phyloP scores from a whole-genome alignment of 2,329 filamentous ascomycete species.

The Spiromastix sp. region DNA sequence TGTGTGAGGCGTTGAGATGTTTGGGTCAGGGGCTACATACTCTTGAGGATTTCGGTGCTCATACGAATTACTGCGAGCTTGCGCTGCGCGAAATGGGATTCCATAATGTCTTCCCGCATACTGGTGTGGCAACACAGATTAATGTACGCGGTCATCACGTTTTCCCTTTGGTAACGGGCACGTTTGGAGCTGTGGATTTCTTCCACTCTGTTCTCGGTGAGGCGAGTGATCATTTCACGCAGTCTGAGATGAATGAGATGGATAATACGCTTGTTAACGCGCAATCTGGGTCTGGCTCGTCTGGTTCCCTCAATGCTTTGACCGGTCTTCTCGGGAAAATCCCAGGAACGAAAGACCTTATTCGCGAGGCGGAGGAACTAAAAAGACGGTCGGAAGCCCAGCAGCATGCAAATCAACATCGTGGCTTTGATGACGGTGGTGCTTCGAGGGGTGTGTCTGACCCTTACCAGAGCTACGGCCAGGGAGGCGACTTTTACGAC shows the following conservation, averaged over 20 bases:
- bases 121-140: slow-evolving; percentile 56
- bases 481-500: slow-evolving; percentile 18
- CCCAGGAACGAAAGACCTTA: slow-evolving; percentile 59
- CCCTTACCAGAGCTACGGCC: slow-evolving; percentile 5
- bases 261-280: slow-evolving; percentile 64
- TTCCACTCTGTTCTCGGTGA: slow-evolving; percentile 68
- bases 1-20: slow-evolving; percentile 70
- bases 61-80: slow-evolving; percentile 76
- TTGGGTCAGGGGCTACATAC: slow-evolving; percentile 68
- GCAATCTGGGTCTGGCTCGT: slow-evolving; percentile 38
- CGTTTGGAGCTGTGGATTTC: slow-evolving; percentile 75
- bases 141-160: slow-evolving; percentile 55
- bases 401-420: slow-evolving; percentile 46
- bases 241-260: slow-evolving; percentile 74
- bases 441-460: slow-evolving; percentile 16
- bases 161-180: slow-evolving; percentile 61
- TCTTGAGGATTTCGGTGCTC: slow-evolving; percentile 68
- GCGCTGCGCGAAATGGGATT: slow-evolving; percentile 63
- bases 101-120: slow-evolving; percentile 61
- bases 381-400: slow-evolving; percentile 53
- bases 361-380: slow-evolving; percentile 54
- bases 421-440: slow-evolving; percentile 20
- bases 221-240: slow-evolving; percentile 73
- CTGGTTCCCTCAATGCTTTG: slow-evolving; percentile 46
- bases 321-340: slow-evolving; percentile 65